Evolutionary conservation across 148 eudicot genomes (phyloP), one percentile per base, ranked within the genome.

Genomic region (Bassia scoparia): DNA sequence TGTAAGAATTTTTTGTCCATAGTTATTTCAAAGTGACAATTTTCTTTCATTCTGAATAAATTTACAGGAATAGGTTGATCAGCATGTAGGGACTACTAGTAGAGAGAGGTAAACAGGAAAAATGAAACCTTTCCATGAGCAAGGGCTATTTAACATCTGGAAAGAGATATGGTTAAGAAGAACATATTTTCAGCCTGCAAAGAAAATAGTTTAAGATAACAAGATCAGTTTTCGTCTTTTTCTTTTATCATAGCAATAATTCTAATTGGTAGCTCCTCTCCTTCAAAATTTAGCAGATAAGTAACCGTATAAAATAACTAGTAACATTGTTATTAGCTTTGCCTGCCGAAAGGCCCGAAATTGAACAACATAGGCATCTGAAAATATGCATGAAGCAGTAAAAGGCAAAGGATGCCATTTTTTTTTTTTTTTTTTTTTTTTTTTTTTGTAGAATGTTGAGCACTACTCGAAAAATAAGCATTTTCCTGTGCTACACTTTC

Each of bases 141-240:
- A 76, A 91, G 78, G 75, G 97, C 98, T 79, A 89, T 82, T 73
- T 89, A 82, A 88, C 84, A 77, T 86, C 80, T 70, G 97, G 91
- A 78, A 88, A 87, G n/a, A 35, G 98, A 83, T 35, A n/a, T 73
- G 78, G 70, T 82, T 85, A 43, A 94, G 89, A 79, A 88, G 83
- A 72, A 69, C 91, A 82, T 87, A 67, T 89, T 89, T 76, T 91
- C 93, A 94, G 98, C 98, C 98, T 94, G 91, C 58, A 67, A 44
- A 60, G 33, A 66, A 49, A 24, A 38, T 21, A 52, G 30, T 53
- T 33, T 33, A 49, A 34, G n/a, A 69, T 34, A 34, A 44, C 21
- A 67, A n/a, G n/a, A n/a, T n/a, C n/a, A n/a, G n/a, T n/a, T n/a
- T n/a, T n/a, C n/a, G n/a, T n/a, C n/a, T n/a, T n/a, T n/a, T n/a